These are phyloP conservation scores for Plantago elongata DNA, from an alignment of 257 asterid genomes.

Conservation along the genomic window DNA sequence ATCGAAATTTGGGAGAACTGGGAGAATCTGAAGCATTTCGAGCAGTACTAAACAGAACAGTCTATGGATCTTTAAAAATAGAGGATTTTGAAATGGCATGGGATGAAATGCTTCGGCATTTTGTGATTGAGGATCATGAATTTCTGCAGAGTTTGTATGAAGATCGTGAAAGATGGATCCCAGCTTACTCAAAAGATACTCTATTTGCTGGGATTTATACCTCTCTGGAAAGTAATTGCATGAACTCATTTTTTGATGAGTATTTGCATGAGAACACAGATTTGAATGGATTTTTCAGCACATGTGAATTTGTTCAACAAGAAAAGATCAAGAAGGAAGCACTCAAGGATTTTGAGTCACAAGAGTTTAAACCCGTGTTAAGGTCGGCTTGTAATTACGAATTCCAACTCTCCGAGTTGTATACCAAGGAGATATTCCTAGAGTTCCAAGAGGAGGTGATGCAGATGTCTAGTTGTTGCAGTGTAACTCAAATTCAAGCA, in stretches of 20 bases:
- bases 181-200: conserved; percentile 41
- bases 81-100: conserved; percentile 52
- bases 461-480: conserved; percentile 35
- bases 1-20: conserved; percentile 31
- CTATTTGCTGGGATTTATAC: conserved; percentile 30
- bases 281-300: conserved; percentile 33
- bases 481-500: conserved; percentile 38
- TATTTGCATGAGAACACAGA: conserved; percentile 27
- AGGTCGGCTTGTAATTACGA: conserved; percentile 41
- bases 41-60: conserved; percentile 32
- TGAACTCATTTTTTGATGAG: conserved; percentile 29
- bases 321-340: conserved; percentile 34
- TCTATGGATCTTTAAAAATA: conserved; percentile 31
- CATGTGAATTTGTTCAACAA: conserved; percentile 28
- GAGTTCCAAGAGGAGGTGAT: conserved; percentile 47
- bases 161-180: conserved; percentile 57
- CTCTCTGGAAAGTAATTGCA: conserved; percentile 23
- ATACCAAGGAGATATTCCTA: conserved; percentile 40
- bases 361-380: conserved; percentile 31
- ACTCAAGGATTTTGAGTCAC: conserved; percentile 34
- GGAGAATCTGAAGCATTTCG: conserved; percentile 30
- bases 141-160: conserved; percentile 43
- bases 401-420: conserved; percentile 29
- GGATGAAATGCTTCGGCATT: conserved; percentile 48
- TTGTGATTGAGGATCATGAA: conserved; percentile 31